These are phyloP conservation scores for Cochlearia excelsa DNA, from an alignment of 345 rosid genomes.

Conservation along the genomic window DNA sequence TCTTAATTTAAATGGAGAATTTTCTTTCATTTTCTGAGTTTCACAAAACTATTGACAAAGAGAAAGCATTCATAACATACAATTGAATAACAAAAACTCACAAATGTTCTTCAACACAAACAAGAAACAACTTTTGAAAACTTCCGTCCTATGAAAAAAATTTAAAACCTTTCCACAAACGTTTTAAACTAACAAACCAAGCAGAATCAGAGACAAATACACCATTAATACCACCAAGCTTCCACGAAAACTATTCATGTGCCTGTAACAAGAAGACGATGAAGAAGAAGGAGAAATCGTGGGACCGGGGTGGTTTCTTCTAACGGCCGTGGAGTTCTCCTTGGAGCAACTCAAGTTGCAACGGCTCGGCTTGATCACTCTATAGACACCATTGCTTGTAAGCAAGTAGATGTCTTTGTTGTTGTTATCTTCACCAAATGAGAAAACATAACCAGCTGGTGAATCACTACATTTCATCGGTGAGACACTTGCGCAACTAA, in stretches of 20 bases:
- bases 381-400: slow-evolving; percentile 65
- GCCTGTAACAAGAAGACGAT: slow-evolving; percentile 44
- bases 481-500: slow-evolving; percentile 62
- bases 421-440: slow-evolving; percentile 74
- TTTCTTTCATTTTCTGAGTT: neutral
- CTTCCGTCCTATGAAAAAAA: slow-evolving; percentile 16
- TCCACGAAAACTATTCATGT: slow-evolving; percentile 23
- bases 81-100: slow-evolving; percentile 4
- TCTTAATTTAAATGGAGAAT: slow-evolving; percentile 19
- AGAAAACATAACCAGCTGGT: slow-evolving; percentile 70
- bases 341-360: slow-evolving; percentile 72
- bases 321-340: slow-evolving; percentile 48
- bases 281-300: slow-evolving; percentile 39
- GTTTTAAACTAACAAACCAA: slow-evolving; percentile 23
- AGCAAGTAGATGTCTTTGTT: slow-evolving; percentile 65
- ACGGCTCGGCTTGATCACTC: slow-evolving; percentile 80
- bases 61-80: neutral
- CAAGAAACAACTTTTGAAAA: slow-evolving; percentile 56
- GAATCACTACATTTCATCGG: slow-evolving; percentile 58
- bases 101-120: slow-evolving; percentile 16
- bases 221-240: slow-evolving; percentile 37
- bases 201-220: slow-evolving; percentile 43
- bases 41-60: neutral
- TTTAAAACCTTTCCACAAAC: slow-evolving; percentile 8
- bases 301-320: slow-evolving; percentile 31